These are phyloP conservation scores for Beauveria bassiana DNA, from an alignment of 2,329 filamentous ascomycete species.

Conservation along the genomic window DNA sequence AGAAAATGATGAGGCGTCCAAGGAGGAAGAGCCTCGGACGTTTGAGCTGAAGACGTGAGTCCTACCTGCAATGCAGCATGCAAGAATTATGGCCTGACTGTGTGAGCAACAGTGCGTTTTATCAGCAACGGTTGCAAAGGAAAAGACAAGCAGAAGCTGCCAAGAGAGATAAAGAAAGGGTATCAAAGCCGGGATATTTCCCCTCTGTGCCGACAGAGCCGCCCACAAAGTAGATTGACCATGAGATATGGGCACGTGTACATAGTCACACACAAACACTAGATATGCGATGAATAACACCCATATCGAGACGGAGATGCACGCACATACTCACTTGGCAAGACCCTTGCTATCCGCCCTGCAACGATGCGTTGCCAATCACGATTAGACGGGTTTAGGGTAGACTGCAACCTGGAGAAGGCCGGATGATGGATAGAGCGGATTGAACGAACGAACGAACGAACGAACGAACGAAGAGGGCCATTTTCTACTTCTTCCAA, in stretches of 20 bases:
- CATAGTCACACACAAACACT: not conserved
- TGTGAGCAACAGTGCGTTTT: constrained; percentile 58
- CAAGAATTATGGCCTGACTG: not conserved
- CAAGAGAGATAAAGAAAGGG: constrained; percentile 71
- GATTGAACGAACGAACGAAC: too few species aligned
- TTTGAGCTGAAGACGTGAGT: constrained; percentile 74
- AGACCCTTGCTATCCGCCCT: too few species aligned
- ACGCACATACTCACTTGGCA: not conserved
- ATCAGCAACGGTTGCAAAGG: constrained; percentile 74
- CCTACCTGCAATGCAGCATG: not conserved
- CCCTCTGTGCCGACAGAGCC: constrained; percentile 70
- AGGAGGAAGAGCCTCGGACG: constrained; percentile 65
- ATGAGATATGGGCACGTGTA: not conserved
- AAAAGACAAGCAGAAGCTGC: constrained; percentile 47
- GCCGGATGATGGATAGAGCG: too few species aligned
- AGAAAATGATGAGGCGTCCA: constrained; percentile 17
- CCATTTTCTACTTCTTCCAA: too few species aligned
- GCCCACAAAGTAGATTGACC: constrained; percentile 20
- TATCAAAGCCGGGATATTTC: constrained; percentile 72
- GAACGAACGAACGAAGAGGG: too few species aligned
- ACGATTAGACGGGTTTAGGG: too few species aligned
- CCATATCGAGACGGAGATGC: not conserved
- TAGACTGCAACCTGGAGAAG: too few species aligned
- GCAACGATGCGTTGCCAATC: too few species aligned
- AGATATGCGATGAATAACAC: not conserved